Evolutionary conservation across 1,284 basidiomycete species (phyloP).

Genomic region (Kwoniella shivajii): DNA sequence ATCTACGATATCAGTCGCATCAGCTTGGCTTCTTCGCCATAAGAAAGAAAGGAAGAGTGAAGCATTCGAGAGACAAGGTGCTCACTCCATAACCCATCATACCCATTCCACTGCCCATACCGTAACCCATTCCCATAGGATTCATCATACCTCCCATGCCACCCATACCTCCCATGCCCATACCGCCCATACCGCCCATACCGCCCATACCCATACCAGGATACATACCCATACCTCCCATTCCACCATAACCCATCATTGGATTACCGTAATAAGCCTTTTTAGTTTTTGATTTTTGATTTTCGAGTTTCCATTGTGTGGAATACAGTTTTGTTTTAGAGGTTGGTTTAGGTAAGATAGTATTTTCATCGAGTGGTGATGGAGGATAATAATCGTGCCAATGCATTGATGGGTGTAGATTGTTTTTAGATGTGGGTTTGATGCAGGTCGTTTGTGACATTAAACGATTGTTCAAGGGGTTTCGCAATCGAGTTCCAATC

Average conservation of each 20-base stretch:
- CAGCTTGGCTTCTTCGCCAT: not conserved
- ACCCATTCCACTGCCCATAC: slow-evolving; percentile 19
- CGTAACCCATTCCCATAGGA: slow-evolving; percentile 13
- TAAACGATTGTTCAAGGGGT: not conserved
- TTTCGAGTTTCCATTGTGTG: slow-evolving; percentile 39
- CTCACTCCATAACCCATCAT: slow-evolving; percentile 21
- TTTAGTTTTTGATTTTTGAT: slow-evolving; percentile 32
- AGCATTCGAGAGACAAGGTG: too few relatives aligned
- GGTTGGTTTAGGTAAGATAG: slow-evolving; percentile 29
- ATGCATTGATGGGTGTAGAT: slow-evolving; percentile 5
- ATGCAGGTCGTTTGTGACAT: not conserved
- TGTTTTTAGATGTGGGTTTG: not conserved
- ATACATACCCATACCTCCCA: slow-evolving; percentile 22
- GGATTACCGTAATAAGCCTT: slow-evolving; percentile 34
- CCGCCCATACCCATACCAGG: slow-evolving; percentile 8
- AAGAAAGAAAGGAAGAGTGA: not conserved
- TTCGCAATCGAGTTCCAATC: not conserved
- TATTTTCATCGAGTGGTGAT: slow-evolving; percentile 4
- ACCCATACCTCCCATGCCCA: slow-evolving; percentile 20
- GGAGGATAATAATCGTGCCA: slow-evolving; percentile 28
- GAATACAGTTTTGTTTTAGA: slow-evolving; percentile 21
- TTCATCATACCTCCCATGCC: slow-evolving; percentile 22
- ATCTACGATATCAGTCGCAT: slow-evolving; percentile 17
- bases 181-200: slow-evolving; percentile 23
- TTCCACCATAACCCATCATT: slow-evolving; percentile 14